Base-by-base conservation (phyloP, 2,329 filamentous ascomycete genomes). In the Nigrospora oryzae region DNA sequence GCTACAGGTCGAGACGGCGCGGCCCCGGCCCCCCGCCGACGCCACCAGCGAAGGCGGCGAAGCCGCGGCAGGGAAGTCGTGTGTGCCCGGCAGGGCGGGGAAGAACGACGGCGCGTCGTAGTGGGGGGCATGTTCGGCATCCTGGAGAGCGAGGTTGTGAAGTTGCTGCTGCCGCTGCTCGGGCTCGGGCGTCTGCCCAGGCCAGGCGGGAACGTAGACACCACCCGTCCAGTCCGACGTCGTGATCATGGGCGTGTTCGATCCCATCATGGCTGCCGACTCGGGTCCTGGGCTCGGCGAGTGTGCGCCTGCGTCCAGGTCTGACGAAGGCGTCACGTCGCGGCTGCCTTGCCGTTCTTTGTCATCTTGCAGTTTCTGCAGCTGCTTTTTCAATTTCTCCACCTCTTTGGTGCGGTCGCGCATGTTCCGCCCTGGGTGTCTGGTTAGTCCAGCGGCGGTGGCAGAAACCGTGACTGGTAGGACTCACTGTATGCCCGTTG, bases 401-500 rank as follows among this genome's bases (percentile, higher is more conserved):
- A 62, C 59, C 46, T 62, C 59, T 40, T 59, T 59, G 34, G 58
- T 61, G 36, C 59, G 46, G 40, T 62, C 59, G 40, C 59, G 51
- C 58, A 62, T 61, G 46, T 62, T 62, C 30, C 59, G 56, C 17
- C 60, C 60, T 62, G 16, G 7, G 38, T 10, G 15, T 13, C 16
- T 14, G 12, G 38, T 54, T 44, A 53, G 49, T 34, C 30, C 40
- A 10, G 15, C 38, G 14, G 19, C 33, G 14, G 14, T 3, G 3
- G 15, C 5, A 2, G 10, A 17, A 14, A 11, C 36, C 13, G 11
- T 11, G 14, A 31, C 16, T 19, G 17, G 23, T 34, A 34, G 2
- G 31, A 56, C 59, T 51, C 46, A 63, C 60, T 52, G 48, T 63
- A 63, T 40, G 60, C 60, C 45, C 60, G 48, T 45, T 63, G 60